A percentile compares a stretch with the other conserved stretches of the same genome.
Conservation (phyloP, 176 grass and related monocot species). For the Pharus latifolius region DNA sequence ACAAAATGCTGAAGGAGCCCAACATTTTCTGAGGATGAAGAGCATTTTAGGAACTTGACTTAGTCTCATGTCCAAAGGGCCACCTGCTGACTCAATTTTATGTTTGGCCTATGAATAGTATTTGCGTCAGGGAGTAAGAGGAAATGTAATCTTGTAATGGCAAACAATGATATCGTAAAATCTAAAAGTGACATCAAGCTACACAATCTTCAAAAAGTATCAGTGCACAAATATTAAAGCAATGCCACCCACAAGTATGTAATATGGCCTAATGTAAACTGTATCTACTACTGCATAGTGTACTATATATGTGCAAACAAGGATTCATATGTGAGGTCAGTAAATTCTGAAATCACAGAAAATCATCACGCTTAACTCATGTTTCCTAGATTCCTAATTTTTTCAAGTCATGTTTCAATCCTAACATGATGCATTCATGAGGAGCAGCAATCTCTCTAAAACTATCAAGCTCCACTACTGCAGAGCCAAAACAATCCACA, state of each 20-base stretch:
- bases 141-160: not conserved
- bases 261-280: not conserved
- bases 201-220: not conserved
- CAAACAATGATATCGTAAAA: not conserved
- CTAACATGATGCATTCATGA: not conserved
- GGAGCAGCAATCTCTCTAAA: not conserved
- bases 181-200: not conserved
- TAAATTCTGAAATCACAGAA: not conserved
- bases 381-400: not conserved
- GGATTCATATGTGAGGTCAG: not conserved
- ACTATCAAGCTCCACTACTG: not conserved
- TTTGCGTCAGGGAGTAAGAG: not conserved
- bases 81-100: slow-evolving; percentile 83
- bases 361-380: not conserved
- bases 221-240: not conserved
- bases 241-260: not conserved
- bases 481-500: not conserved
- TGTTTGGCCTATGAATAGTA: slow-evolving; percentile 62
- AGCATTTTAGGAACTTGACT: slow-evolving; percentile 95
- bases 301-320: not conserved
- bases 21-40: slow-evolving; percentile 50
- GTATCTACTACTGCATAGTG: not conserved
- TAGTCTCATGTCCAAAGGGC: slow-evolving; percentile 84
- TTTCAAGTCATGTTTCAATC: not conserved
- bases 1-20: slow-evolving; percentile 81